Evolutionary conservation across 495 filamentous ascomycete genomes (phyloP).

Genomic region (Penicillium parvum): DNA sequence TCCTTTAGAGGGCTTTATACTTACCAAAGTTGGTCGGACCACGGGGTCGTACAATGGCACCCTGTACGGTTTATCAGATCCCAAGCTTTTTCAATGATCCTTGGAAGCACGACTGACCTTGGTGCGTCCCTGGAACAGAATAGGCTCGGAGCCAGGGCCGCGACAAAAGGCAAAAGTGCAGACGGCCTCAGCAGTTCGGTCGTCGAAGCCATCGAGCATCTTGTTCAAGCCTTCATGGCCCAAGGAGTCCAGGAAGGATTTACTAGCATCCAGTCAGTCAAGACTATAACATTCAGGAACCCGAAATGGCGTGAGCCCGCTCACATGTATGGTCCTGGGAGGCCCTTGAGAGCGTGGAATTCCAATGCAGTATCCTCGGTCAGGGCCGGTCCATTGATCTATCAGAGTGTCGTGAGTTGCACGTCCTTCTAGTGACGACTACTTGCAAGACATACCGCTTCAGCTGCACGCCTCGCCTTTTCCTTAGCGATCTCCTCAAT

Average conservation of each 20-base stretch:
- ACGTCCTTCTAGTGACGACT: too few species aligned
- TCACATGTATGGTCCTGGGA: constrained; percentile 98
- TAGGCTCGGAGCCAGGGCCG: constrained; percentile 76
- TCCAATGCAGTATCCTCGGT: constrained; percentile 95
- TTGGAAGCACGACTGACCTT: constrained; percentile 24
- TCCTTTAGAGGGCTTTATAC: constrained; percentile 21
- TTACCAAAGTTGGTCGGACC: constrained; percentile 79
- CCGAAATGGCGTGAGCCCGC: constrained; percentile 16
- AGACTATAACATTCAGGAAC: constrained; percentile 1
- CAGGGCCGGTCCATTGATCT: constrained; percentile 83
- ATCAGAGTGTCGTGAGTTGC: too few species aligned
- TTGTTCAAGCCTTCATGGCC: constrained; percentile 85
- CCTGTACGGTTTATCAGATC: constrained; percentile 29
- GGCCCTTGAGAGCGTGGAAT: constrained; percentile 80
- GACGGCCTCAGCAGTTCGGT: constrained; percentile 87
- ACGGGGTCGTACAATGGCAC: constrained; percentile 39
- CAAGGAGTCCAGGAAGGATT: constrained; percentile 83
- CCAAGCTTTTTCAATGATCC: neutral
- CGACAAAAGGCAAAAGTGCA: constrained; percentile 93
- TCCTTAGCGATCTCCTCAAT: constrained; percentile 86
- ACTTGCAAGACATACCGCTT: constrained; percentile 25
- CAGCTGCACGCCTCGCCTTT: constrained; percentile 72
- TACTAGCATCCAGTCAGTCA: constrained; percentile 46
- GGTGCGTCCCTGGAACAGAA: constrained; percentile 90
- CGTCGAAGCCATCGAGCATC: constrained; percentile 80